Conservation (phyloP, 83 land plant genomes). For the Diphasiastrum complanatum region DNA sequence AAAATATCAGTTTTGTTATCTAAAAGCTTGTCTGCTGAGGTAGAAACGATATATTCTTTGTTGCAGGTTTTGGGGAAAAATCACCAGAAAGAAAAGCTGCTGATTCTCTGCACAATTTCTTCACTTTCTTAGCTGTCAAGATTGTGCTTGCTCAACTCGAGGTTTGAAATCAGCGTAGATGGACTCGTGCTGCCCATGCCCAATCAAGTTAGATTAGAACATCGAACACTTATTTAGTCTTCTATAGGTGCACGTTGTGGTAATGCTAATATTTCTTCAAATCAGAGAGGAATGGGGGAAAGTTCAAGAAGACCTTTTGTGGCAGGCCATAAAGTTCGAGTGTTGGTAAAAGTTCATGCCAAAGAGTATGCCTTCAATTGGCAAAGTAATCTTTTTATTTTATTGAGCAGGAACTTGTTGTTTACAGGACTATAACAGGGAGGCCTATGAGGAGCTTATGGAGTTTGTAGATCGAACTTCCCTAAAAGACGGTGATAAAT, state of each 20-base stretch:
- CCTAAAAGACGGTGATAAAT: conserved; percentile 81
- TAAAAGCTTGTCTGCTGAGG: too few relatives aligned
- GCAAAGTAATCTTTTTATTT: background rate
- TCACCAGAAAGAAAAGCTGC: conserved; percentile 90
- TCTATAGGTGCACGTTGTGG: background rate
- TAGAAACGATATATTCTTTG: too few relatives aligned
- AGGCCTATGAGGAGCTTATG: conserved; percentile 73
- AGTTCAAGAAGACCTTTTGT: too few relatives aligned
- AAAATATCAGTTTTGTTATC: too few relatives aligned
- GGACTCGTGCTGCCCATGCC: background rate
- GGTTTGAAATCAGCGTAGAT: conserved; percentile 33
- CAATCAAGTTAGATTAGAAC: background rate
- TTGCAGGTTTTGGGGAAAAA: too few relatives aligned
- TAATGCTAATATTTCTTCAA: background rate
- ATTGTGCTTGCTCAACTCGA: conserved; percentile 80
- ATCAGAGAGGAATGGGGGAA: too few relatives aligned
- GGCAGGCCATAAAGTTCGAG: too few relatives aligned
- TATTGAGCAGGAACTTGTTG: conserved; percentile 3
- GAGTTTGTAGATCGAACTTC: conserved; percentile 55
- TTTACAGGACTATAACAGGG: conserved; percentile 75
- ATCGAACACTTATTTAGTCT: background rate
- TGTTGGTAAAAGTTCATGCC: background rate
- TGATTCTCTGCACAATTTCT: conserved; percentile 74
- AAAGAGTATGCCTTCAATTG: background rate
- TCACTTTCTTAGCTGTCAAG: conserved; percentile 81